Evolutionary conservation across 2,329 filamentous ascomycete species (phyloP).

Genomic region (Mycosphaerella sp.): DNA sequence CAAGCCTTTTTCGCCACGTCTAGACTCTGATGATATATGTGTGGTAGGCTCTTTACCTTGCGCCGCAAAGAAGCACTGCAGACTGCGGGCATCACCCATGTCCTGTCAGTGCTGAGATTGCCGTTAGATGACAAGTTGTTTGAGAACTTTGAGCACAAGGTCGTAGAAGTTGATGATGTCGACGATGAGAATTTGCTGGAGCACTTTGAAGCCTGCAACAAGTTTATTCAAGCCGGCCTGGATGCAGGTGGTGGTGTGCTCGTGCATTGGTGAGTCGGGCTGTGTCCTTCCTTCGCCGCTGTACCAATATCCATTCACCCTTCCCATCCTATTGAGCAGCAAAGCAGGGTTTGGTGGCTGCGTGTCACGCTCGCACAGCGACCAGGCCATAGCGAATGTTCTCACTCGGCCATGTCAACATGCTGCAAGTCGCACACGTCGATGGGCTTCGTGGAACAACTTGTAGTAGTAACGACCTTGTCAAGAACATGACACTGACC

Average conservation of each 20-base stretch:
- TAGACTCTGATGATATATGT: conserved; percentile 24
- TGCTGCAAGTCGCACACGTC: neutral
- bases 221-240: conserved; percentile 76
- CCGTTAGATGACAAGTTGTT: conserved; percentile 52
- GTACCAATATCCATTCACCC: neutral
- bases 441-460: neutral
- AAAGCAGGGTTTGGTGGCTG: conserved; percentile 1
- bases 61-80: conserved; percentile 63
- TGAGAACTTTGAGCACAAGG: conserved; percentile 58
- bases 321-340: conserved; percentile 49
- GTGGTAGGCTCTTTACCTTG: conserved; percentile 67
- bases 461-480: neutral
- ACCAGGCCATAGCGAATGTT: neutral
- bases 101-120: conserved; percentile 73
- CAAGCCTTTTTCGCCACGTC: conserved; percentile 16
- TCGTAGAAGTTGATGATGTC: conserved; percentile 83
- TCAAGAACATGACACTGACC: neutral
- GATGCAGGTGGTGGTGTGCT: conserved; percentile 56
- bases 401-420: neutral
- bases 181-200: conserved; percentile 81
- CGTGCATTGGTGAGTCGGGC: conserved; percentile 60
- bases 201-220: conserved; percentile 70
- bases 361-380: conserved; percentile 1
- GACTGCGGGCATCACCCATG: conserved; percentile 74
- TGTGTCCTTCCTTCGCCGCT: neutral